A percentile compares a stretch with the other conserved stretches of the same genome.
These are phyloP conservation scores for Rhodocollybia butyracea DNA, from an alignment of 768 basidiomycete species.

Conservation along the genomic window DNA sequence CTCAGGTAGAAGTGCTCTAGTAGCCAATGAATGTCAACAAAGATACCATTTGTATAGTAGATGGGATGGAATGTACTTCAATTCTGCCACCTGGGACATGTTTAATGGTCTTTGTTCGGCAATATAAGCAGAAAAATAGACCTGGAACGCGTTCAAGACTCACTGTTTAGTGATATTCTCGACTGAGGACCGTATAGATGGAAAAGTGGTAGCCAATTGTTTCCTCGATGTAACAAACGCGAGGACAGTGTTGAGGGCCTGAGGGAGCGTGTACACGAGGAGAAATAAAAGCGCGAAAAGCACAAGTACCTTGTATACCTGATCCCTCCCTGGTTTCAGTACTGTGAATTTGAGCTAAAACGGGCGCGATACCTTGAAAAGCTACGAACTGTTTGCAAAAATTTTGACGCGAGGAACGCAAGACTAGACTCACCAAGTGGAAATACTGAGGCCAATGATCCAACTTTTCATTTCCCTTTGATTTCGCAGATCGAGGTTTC, in stretches of 20 bases:
- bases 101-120: slow-evolving; percentile 63
- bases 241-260: slow-evolving; percentile 88
- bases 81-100: slow-evolving; percentile 72
- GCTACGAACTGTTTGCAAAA: background rate
- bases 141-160: slow-evolving; percentile 14
- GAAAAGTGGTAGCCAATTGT: slow-evolving; percentile 77
- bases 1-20: slow-evolving; percentile 80
- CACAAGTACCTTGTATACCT: slow-evolving; percentile 1
- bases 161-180: slow-evolving; percentile 77
- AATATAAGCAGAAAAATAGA: background rate
- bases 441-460: slow-evolving; percentile 6
- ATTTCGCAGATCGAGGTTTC: background rate
- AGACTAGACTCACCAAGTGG: background rate
- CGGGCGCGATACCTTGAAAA: background rate
- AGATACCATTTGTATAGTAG: background rate
- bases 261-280: background rate
- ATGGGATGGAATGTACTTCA: slow-evolving; percentile 54
- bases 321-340: background rate
- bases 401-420: too few relatives aligned
- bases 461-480: background rate
- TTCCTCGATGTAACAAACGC: slow-evolving; percentile 84
- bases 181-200: slow-evolving; percentile 71
- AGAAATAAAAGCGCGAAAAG: background rate
- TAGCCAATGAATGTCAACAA: background rate
- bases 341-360: background rate